phyloP scores from a whole-genome alignment of 2,329 filamentous ascomycete species.

The Claviceps monticola region DNA sequence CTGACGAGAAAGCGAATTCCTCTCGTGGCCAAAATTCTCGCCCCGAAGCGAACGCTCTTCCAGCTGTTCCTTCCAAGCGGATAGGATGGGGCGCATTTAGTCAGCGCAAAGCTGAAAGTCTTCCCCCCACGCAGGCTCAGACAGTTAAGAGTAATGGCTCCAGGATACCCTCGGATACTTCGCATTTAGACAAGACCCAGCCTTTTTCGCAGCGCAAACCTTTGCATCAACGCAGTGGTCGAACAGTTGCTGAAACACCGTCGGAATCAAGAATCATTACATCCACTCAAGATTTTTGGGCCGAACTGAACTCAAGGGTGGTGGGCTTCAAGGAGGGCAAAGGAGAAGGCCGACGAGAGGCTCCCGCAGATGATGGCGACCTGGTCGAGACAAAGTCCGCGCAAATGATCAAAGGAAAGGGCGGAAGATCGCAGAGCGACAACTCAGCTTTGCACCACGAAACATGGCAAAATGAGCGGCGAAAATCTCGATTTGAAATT shows the following conservation, averaged over 20 bases:
- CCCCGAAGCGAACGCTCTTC: slow-evolving; percentile 1
- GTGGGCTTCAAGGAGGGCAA: slow-evolving; percentile 6
- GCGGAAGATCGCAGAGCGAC: background rate
- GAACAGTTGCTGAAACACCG: background rate
- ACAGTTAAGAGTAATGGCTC: slow-evolving; percentile 7
- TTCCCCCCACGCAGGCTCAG: slow-evolving; percentile 4
- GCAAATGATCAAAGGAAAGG: background rate
- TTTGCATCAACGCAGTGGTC: background rate
- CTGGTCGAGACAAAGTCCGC: background rate
- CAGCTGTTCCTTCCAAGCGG: slow-evolving; percentile 5
- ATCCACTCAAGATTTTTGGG: slow-evolving; percentile 13
- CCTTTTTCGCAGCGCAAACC: background rate
- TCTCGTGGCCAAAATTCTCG: background rate
- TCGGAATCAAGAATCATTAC: background rate
- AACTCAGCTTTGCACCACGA: background rate
- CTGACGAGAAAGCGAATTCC: background rate
- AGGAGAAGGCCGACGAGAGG: background rate
- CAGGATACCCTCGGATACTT: slow-evolving; percentile 9
- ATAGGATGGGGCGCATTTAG: slow-evolving; percentile 12
- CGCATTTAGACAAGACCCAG: slow-evolving; percentile 3
- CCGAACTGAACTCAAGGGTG: slow-evolving; percentile 12
- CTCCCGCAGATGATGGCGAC: background rate
- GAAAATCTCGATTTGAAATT: slow-evolving; percentile 19
- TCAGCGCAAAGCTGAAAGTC: slow-evolving; percentile 8
- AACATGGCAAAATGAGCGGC: slow-evolving; percentile 10